Conservation (phyloP, 2,329 filamentous ascomycete genomes). For the Colletotrichum godetiae region DNA sequence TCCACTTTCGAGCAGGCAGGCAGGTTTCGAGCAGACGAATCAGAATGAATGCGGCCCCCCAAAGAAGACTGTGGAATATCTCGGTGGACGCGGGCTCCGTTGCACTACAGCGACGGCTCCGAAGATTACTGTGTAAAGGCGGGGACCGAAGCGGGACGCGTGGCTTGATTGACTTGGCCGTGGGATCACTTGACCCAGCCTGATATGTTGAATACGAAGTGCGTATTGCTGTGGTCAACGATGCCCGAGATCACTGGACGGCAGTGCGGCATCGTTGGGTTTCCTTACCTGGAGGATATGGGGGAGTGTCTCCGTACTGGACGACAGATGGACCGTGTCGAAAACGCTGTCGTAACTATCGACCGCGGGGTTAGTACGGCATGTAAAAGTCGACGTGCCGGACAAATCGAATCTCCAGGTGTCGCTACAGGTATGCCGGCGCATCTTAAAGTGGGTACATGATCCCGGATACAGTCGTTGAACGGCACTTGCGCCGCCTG, state of each 20-base stretch:
- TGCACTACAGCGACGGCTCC: conserved; percentile 7
- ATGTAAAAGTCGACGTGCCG: not conserved
- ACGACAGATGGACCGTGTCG: not conserved
- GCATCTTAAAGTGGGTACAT: not conserved
- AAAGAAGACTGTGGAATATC: not conserved
- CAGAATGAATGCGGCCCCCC: not conserved
- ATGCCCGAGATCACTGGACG: not conserved
- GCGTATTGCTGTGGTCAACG: not conserved
- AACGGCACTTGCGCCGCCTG: not conserved
- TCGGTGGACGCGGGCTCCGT: conserved; percentile 8
- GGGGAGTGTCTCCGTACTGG: too few species aligned
- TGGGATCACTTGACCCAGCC: conserved; percentile 3
- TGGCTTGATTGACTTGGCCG: conserved; percentile 1
- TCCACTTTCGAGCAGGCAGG: too few species aligned
- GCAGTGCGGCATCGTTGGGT: not conserved
- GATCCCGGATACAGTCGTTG: not conserved
- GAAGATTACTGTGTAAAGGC: not conserved
- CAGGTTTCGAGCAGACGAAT: not conserved
- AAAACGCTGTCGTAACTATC: not conserved
- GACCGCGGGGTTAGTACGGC: too few species aligned
- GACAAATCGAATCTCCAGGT: not conserved
- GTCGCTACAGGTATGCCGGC: not conserved
- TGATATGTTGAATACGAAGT: not conserved
- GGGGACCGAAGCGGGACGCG: not conserved
- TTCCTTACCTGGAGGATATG: not conserved